Evolutionary conservation across 371 early-diverging fungal genomes (phyloP).

Genomic region (Mortierella sp.): DNA sequence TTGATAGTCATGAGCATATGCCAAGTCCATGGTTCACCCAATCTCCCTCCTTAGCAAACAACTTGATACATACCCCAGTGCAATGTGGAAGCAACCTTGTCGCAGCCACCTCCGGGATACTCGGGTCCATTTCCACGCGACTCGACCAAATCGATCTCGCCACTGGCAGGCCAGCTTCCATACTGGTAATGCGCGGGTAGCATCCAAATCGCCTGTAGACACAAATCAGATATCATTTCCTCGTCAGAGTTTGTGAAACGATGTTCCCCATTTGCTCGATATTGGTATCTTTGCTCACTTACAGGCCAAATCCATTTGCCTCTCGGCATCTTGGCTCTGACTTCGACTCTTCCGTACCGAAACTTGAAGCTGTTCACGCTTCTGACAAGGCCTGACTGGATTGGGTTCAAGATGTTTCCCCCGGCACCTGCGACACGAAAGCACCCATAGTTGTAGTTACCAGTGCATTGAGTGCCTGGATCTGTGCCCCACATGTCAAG

Average conservation of each 20-base stretch:
- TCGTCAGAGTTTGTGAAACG: not conserved
- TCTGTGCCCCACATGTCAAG: constrained; percentile 53
- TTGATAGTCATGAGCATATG: not conserved
- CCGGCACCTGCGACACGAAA: constrained; percentile 61
- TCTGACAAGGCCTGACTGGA: constrained; percentile 70
- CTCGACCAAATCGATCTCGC: constrained; percentile 67
- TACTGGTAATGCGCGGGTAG: constrained; percentile 73
- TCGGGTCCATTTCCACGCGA: constrained; percentile 66
- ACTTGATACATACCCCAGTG: constrained; percentile 68
- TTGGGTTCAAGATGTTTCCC: constrained; percentile 71
- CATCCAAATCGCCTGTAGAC: constrained; percentile 70
- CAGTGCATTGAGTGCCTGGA: constrained; percentile 55
- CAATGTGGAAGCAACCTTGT: constrained; percentile 62
- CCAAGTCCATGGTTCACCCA: no score
- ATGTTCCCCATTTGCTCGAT: not conserved
- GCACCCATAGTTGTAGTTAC: constrained; percentile 61
- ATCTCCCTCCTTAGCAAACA: no score
- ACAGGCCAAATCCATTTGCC: constrained; percentile 80
- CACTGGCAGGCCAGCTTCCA: constrained; percentile 79
- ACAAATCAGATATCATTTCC: not conserved
- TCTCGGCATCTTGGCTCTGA: constrained; percentile 69
- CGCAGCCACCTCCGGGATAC: constrained; percentile 59
- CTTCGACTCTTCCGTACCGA: constrained; percentile 71
- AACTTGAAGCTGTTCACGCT: constrained; percentile 61
- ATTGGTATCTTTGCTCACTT: not conserved